Evolutionary conservation across 805 yeast genomes (phyloP), one percentile per base, ranked within the genome.

Genomic region (Isabelozyma pseudorhagii): DNA sequence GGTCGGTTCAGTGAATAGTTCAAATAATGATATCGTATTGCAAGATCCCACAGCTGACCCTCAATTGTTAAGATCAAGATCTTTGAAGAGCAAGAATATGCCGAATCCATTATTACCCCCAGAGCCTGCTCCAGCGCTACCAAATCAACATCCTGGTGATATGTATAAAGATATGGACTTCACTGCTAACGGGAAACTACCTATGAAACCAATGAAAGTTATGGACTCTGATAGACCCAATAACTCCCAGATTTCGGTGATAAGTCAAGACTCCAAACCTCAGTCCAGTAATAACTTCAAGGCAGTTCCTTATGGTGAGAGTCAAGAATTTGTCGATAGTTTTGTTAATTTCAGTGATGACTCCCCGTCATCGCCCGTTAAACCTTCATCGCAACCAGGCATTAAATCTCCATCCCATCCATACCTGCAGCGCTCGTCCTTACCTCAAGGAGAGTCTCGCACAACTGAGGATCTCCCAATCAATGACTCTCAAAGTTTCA

Each of bases 151-250:
- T 28, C 38, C 48, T 11, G 49, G 43, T 10, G 66, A 61, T 25
- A 53, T 55, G 34, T 72, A 73, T 53, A 64, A 66, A 40, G 66
- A 61, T 43, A 56, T 72, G 52, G 78, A 73, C 53, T 73, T 73
- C 56, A 73, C 77, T 7, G 62, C 74, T 6, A 71, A 71, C 57
- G 78, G 78, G 1, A 63, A 66, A 49, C 63, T 72, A 29, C 78
- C 78, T 2, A 49, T 62, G 60, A 74, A 74, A 50, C 75, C 75
- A 7, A 73, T 74, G 78, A 65, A 59, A 48, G 67, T 68, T 6
- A 60, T 72, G 69, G 63, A 56, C 36, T 64, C 60, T n/a, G 69
- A 67, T 49, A 50, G 62, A 36, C 51, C 61, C 5, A n/a, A n/a
- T 17, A 42, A 42, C 29, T 34, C 42, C 11, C 17, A 6, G 31